Evolutionary conservation across 1,284 basidiomycete genomes (phyloP).

Genomic region (Laetiporus sulphureus): DNA sequence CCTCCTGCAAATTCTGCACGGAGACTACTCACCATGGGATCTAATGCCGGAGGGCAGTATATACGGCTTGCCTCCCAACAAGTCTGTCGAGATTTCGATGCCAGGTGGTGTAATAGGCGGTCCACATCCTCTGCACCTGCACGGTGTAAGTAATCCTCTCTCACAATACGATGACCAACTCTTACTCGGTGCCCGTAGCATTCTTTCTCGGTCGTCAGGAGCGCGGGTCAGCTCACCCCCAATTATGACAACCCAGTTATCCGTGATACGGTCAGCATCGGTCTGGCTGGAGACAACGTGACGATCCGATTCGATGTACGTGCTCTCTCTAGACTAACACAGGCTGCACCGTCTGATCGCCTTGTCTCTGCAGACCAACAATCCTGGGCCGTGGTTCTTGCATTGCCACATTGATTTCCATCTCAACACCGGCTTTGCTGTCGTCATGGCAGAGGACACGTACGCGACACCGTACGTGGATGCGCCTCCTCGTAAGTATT

Average conservation of each 20-base stretch:
- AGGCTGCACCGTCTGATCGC: background rate
- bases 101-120: constrained; percentile 24
- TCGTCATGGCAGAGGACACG: constrained; percentile 17
- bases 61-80: constrained; percentile 23
- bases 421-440: constrained; percentile 15
- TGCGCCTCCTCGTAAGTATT: constrained; percentile 12
- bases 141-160: constrained; percentile 26
- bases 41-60: constrained; percentile 28
- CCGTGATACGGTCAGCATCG: constrained; percentile 23
- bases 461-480: constrained; percentile 6
- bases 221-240: constrained; percentile 19
- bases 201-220: constrained; percentile 21
- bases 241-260: constrained; percentile 34
- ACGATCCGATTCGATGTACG: constrained; percentile 20
- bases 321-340: too few species aligned
- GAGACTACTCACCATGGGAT: constrained; percentile 22
- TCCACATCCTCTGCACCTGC: constrained; percentile 35
- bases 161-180: too few species aligned
- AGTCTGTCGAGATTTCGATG: constrained; percentile 31
- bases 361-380: constrained; percentile 13
- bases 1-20: constrained; percentile 32
- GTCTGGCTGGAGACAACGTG: constrained; percentile 18
- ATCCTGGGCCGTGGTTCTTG: constrained; percentile 20
- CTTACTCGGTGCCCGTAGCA: constrained; percentile 9
- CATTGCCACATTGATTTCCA: constrained; percentile 21